Base-by-base conservation (phyloP, 148 eudicot genomes). In the Dysphania ambrosioides region DNA sequence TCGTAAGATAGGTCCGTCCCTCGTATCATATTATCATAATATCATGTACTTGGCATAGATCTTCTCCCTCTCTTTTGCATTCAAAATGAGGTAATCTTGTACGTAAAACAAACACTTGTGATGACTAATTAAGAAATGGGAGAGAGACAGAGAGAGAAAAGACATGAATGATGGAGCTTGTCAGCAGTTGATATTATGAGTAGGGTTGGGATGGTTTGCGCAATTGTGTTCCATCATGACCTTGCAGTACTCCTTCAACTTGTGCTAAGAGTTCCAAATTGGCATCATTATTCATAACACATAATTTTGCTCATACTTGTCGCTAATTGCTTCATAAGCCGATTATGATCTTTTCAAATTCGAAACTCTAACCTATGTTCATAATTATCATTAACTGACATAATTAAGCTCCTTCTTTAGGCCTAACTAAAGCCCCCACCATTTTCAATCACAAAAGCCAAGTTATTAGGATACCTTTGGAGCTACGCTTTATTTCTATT, bases 251-350 rank as follows among this genome's bases (percentile, higher is more conserved):
- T n/a, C n/a, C 68, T 19, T 41, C 68, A 61, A 73, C 23, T 40
- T 60, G 36, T 72, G 61, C 36, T 24, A 35, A 58, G 26, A 35
- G 27, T 24, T 72, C 51, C 60, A 60, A 60, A 40, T 41, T 72
- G 38, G 56, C 58, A 41, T 38, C 76, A 73, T 73, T 26, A 73
- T 73, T 61, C 57, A 9, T 60, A 31, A 40, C 67, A 26, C 34
- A 60, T 73, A 18, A 73, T 73, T 73, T 64, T 73, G 68, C 57
- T 38, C 19, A 18, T 61, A 30, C 24, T 8, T 72, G 26, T 16
- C 56, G 26, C 34, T 64, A 21, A 34, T 35, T 65, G 47, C 27
- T 35, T 65, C 13, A 40, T 65, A 35, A 19, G 5, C 11, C 23
- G 21, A 36, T 2, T 23, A 16, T 34, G 19, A 2, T 19, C 4